Evolutionary conservation across 2,329 filamentous ascomycete genomes (phyloP).

Genomic region (Tetracladium maxilliforme): DNA sequence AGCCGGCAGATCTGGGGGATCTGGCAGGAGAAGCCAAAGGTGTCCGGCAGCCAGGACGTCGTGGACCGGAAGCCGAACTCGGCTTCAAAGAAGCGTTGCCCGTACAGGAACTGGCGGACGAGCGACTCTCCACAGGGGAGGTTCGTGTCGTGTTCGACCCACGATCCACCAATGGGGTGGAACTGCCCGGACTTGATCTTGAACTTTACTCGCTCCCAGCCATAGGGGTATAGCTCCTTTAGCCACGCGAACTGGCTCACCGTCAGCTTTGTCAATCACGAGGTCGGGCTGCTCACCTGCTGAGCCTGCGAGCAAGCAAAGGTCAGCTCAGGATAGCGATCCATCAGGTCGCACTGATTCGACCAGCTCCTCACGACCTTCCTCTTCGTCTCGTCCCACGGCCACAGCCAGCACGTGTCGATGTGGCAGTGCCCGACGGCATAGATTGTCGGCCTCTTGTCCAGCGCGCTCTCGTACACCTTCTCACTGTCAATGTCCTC

Average conservation of each 20-base stretch:
- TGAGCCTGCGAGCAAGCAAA: conserved; percentile 54
- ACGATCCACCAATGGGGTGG: conserved; percentile 53
- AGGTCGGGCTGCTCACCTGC: too few relatives aligned
- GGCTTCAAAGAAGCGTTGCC: conserved; percentile 53
- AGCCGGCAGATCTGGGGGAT: conserved; percentile 51
- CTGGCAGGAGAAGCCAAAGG: conserved; percentile 54
- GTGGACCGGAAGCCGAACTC: conserved; percentile 46
- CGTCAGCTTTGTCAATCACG: too few relatives aligned
- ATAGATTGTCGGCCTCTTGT: conserved; percentile 38
- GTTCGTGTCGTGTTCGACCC: conserved; percentile 60
- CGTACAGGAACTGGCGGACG: conserved; percentile 51
- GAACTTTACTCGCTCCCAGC: conserved; percentile 49
- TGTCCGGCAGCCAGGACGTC: conserved; percentile 58
- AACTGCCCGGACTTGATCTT: conserved; percentile 53
- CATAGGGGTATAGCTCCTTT: conserved; percentile 46
- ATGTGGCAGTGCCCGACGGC: conserved; percentile 57
- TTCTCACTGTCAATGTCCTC: conserved; percentile 40
- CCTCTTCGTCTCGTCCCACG: conserved; percentile 54
- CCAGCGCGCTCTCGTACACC: conserved; percentile 33
- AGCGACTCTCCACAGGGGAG: conserved; percentile 53
- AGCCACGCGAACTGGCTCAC: conserved; percentile 61
- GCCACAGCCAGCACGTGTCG: conserved; percentile 59
- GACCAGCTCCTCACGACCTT: conserved; percentile 58
- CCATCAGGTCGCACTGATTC: conserved; percentile 53
- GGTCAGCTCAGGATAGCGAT: conserved; percentile 51